Base-by-base conservation (phyloP, 495 filamentous ascomycete genomes). In the Aspergillus funiculosus region DNA sequence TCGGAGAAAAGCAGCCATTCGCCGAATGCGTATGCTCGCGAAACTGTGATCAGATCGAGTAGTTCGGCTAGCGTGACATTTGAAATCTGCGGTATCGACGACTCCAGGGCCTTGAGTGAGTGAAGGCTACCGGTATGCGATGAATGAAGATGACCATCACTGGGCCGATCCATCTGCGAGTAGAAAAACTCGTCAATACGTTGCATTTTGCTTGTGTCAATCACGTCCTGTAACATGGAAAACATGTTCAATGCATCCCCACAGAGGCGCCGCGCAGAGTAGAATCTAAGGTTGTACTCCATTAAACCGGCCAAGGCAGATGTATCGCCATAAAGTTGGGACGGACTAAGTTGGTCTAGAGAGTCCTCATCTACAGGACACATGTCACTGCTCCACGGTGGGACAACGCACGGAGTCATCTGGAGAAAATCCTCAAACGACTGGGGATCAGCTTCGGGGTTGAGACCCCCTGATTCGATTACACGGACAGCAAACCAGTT, bases 1-100 rank as follows among this genome's bases (percentile, higher is more conserved):
- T 71, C 47, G 7, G 71, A 72, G 48, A 71, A 71, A 0, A 85
- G 58, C 6, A 85, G 60, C 73, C 73, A 80, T 13, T 69, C 60
- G 11, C 75, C 81, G 32, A 82, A 67, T 5, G 69, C 59, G 49
- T 60, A 74, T 0, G 68, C 56, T 43, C 67, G 66, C 13, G 67
- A 57, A 5, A 65, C 58, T 1, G 72, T 74, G n/a, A 68, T 59
- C 10, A 82, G 53, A 45, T 82, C 75, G 25, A 85, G 61, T 19
- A 83, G 50, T 10, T 64, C 53, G 2, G 67, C 77, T 36, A 82
- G 54, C 0, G 75, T 65, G 3, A 66, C 42, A 17, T 52, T 45
- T 7, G 80, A 78, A 3, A 83, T 36, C 15, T 73, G 67, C 3
- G 69, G 68, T 17, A 68, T 55, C 17, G 69, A 66, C 0, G 64